phyloP scores from a whole-genome alignment of 2,329 filamentous ascomycete genomes.

The Ramularia endophylla region DNA sequence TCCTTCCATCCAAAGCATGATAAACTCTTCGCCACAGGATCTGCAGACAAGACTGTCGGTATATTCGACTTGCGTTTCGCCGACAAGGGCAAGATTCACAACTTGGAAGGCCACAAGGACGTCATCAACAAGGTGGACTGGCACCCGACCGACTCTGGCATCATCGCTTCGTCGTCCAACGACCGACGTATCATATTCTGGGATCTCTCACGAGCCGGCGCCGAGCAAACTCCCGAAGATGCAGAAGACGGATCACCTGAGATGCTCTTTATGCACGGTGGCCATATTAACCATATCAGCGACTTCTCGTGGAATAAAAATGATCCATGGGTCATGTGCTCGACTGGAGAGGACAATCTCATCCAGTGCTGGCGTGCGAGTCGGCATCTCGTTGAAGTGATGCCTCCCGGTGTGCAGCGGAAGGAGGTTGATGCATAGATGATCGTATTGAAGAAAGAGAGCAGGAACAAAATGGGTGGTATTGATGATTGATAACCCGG shows the following conservation, averaged over 20 bases:
- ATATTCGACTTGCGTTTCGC: slow-evolving; percentile 79
- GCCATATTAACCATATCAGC: slow-evolving; percentile 92
- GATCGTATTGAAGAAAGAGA: slow-evolving; percentile 18
- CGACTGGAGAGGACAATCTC: slow-evolving; percentile 92
- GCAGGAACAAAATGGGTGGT: too few relatives aligned
- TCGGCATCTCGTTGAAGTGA: slow-evolving; percentile 31
- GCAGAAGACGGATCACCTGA: slow-evolving; percentile 92
- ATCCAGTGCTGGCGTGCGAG: slow-evolving; percentile 67
- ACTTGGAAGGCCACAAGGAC: slow-evolving; percentile 80
- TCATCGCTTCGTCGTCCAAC: slow-evolving; percentile 86
- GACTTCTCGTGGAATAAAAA: slow-evolving; percentile 99
- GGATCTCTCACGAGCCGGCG: slow-evolving; percentile 86
- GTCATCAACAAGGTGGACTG: slow-evolving; percentile 88
- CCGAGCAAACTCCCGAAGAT: slow-evolving; percentile 93
- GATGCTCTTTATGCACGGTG: slow-evolving; percentile 98
- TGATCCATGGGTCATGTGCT: slow-evolving; percentile 94
- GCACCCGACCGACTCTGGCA: slow-evolving; percentile 85
- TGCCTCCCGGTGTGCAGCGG: slow-evolving; percentile 27
- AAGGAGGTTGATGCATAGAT: slow-evolving; percentile 22
- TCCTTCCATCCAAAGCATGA: slow-evolving; percentile 93
- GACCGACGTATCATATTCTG: slow-evolving; percentile 93
- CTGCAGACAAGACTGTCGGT: slow-evolving; percentile 89
- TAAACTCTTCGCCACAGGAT: slow-evolving; percentile 83
- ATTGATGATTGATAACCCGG: too few relatives aligned
- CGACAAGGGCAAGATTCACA: slow-evolving; percentile 76